A percentile compares a stretch with the other conserved stretches of the same genome.
Evolutionary conservation across 305 asterid genomes (phyloP).

Genomic region (Rubia peregrina): DNA sequence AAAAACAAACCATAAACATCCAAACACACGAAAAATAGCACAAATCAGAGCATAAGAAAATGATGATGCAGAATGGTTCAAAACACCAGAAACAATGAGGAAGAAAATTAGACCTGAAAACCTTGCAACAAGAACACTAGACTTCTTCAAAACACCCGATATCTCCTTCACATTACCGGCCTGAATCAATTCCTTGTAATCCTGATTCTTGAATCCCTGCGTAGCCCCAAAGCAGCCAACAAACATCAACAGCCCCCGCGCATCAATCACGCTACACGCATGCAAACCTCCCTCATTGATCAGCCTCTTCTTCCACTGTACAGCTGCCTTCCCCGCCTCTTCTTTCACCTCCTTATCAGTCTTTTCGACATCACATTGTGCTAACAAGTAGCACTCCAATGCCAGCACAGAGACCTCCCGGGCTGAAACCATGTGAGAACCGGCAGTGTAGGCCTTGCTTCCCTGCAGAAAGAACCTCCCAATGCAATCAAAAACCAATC

Average conservation of each 20-base stretch:
- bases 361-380: conserved; percentile 29
- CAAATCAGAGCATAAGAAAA: not conserved
- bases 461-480: conserved; percentile 85
- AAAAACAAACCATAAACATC: not conserved
- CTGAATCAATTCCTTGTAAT: conserved; percentile 52
- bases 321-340: conserved; percentile 53
- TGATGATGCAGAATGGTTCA: not conserved
- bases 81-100: not conserved
- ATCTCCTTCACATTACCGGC: conserved; percentile 54
- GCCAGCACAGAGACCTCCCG: conserved; percentile 66
- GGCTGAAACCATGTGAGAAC: conserved; percentile 56
- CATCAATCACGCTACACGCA: conserved; percentile 53
- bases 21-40: not conserved
- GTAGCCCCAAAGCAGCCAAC: conserved; percentile 68
- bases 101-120: conserved; percentile 48
- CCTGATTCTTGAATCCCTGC: conserved; percentile 37
- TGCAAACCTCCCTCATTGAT: conserved; percentile 62
- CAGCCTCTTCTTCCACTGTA: conserved; percentile 74
- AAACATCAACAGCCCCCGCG: conserved; percentile 72
- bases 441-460: conserved; percentile 42
- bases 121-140: conserved; percentile 44
- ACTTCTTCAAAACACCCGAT: conserved; percentile 35
- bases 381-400: conserved; percentile 67
- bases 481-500: conserved; percentile 55
- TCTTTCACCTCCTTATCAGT: conserved; percentile 38